Conservation (phyloP, 228 moss, liverwort and hornwort genomes). For the Sphagnum magellanicum region DNA sequence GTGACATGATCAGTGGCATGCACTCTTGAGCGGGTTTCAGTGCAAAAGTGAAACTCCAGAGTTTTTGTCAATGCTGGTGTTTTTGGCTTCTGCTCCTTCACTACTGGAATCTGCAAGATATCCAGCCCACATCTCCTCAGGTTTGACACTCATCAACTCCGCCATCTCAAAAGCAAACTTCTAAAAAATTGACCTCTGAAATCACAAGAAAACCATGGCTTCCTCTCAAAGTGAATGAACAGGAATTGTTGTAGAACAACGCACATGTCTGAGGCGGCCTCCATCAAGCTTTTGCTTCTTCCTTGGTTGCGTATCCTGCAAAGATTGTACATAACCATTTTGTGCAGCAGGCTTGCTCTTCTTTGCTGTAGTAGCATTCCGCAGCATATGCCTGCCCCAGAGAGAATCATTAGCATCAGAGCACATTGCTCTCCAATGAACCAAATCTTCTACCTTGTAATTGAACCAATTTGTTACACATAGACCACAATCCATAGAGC, state of each 20-base stretch:
- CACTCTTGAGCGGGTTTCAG: background rate
- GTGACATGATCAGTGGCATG: background rate
- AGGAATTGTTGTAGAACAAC: background rate
- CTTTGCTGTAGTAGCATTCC: background rate
- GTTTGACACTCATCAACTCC: no score
- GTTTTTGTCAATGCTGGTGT: no score
- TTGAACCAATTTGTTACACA: no score
- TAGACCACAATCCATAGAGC: background rate
- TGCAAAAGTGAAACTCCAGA: no score
- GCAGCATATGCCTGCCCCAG: background rate
- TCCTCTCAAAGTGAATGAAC: no score
- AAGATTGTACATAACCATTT: background rate
- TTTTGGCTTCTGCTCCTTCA: no score
- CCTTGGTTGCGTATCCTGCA: conserved; percentile 29
- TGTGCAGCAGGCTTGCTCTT: background rate
- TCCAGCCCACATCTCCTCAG: no score
- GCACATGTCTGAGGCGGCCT: background rate
- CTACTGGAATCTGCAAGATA: no score
- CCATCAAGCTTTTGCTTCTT: conserved; percentile 60
- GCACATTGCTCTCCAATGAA: background rate
- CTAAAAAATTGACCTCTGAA: no score
- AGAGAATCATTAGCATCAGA: background rate
- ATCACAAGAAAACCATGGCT: no score
- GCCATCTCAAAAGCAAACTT: no score
- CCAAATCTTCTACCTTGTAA: no score